Evolutionary conservation across 192 early-diverging fungal genomes (phyloP), one percentile per base, ranked within the genome.

Genomic region (Coemansia sp.): DNA sequence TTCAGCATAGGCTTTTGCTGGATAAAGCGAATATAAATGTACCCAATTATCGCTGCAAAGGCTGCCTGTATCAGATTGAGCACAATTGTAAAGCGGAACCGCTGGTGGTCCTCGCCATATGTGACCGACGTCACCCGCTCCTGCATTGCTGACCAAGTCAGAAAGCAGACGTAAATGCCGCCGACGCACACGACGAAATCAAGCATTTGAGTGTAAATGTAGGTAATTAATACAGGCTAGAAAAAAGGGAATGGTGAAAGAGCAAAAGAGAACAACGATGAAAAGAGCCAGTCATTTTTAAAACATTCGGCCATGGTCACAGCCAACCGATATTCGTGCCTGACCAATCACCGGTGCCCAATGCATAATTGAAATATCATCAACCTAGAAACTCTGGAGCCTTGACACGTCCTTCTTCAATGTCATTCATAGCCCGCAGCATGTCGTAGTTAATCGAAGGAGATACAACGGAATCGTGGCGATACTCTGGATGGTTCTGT

Each of bases 121-220:
- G 81, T 68, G 9, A 84, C 86, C 14, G 88, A 94, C 0, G 89
- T 91, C 30, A 99, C 91, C 33, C 91, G 84, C 81, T 99, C 95
- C 72, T 96, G 96, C 41, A 91, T 86, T 25, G 94, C 75, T 15
- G 91, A 94, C 96, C 96, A 99, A 17, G 94, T 92, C 62, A 99
- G 67, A 66, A 96, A 99, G 82, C 94, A 97, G 25, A 84, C 73
- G 66, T 99, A 99, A 51, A 99, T 97, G 25, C 96, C 90, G 25
- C 71, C 71, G 40, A 90, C 81, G 54, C 87, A 89, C 43, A 89
- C 55, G 30, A 83, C 61, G 57, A 87, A 79, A 62, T 91, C 86
- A 15, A 86, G 67, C 80, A 81, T 81, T 57, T 57, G 21, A 44
- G 19, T 45, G 34, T 37, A 37, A 37, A 37, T 12, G 46, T 19